Percentiles rank a stretch among this genome's conserved stretches.
These are phyloP conservation scores for Beauveria asiatica DNA, from an alignment of 2,329 filamentous ascomycete species.

Conservation along the genomic window DNA sequence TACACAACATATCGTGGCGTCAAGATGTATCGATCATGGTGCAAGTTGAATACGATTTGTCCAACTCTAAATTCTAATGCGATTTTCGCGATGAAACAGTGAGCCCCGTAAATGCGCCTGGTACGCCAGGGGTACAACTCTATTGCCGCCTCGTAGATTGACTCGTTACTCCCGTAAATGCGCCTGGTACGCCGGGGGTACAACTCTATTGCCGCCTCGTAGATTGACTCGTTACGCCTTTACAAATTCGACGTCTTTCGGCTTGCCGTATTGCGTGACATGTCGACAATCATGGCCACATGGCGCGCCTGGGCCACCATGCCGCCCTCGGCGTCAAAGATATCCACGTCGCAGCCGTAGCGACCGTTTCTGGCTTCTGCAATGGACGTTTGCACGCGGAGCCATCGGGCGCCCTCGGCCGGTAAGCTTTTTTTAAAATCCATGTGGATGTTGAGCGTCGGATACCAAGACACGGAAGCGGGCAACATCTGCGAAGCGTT, in stretches of 20 bases:
- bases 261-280: conserved; percentile 20
- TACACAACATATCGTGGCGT: conserved; percentile 1
- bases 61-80: neutral
- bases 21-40: neutral
- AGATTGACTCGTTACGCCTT: neutral
- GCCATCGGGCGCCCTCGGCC: conserved; percentile 59
- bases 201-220: neutral
- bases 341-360: conserved; percentile 64
- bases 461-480: conserved; percentile 54
- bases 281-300: conserved; percentile 22
- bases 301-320: conserved; percentile 25
- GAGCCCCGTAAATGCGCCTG: neutral
- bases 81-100: too few relatives aligned
- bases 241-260: neutral
- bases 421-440: conserved; percentile 70
- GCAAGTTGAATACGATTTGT: neutral
- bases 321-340: conserved; percentile 42
- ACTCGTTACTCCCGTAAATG: neutral
- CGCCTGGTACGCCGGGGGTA: neutral
- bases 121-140: neutral
- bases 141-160: neutral
- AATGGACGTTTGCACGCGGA: conserved; percentile 55
- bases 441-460: conserved; percentile 65
- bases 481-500: neutral
- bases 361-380: conserved; percentile 63